phyloP scores from a whole-genome alignment of 768 basidiomycete species.

The Hygrophoropsis aurantiaca region DNA sequence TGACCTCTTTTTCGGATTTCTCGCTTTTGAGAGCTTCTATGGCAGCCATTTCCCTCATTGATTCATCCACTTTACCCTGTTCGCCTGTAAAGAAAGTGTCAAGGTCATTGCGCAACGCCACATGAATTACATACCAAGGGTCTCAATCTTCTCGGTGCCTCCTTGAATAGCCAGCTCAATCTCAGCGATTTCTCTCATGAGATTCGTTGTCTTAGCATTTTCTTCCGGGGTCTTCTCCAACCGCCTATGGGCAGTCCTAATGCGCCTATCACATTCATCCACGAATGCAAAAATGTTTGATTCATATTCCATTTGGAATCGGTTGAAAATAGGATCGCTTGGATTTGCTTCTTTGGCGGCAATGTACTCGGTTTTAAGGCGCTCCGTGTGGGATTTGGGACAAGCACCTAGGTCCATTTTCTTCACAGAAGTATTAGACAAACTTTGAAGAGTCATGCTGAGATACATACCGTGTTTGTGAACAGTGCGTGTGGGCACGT shows the following conservation, averaged over 20 bases:
- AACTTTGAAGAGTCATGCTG: not conserved
- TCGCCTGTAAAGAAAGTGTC: constrained; percentile 58
- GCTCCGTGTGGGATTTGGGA: constrained; percentile 93
- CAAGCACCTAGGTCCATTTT: constrained; percentile 99
- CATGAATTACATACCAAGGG: constrained; percentile 58
- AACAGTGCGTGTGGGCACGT: constrained; percentile 98
- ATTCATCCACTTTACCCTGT: constrained; percentile 99
- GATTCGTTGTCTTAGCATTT: constrained; percentile 97
- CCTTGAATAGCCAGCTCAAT: constrained; percentile 99
- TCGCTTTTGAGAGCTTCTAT: constrained; percentile 97
- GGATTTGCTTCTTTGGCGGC: constrained; percentile 76
- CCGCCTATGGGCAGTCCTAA: constrained; percentile 88
- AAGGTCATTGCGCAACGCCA: constrained; percentile 1
- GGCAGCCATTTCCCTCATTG: constrained; percentile 95
- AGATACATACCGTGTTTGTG: constrained; percentile 85
- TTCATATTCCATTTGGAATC: constrained; percentile 95
- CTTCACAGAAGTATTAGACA: constrained; percentile 36
- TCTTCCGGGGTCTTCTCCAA: constrained; percentile 99
- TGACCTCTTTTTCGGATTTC: constrained; percentile 92
- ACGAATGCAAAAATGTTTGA: constrained; percentile 94
- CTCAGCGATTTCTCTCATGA: constrained; percentile 99
- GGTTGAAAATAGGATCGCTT: constrained; percentile 75
- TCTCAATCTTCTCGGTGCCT: constrained; percentile 97
- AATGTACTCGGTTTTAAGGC: constrained; percentile 87
- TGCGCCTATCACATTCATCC: constrained; percentile 97